A percentile compares a stretch with the other conserved stretches of the same genome.
These are phyloP conservation scores for Saccharomycopsis sp. DNA, from an alignment of 805 yeast genomes.

Conservation along the genomic window DNA sequence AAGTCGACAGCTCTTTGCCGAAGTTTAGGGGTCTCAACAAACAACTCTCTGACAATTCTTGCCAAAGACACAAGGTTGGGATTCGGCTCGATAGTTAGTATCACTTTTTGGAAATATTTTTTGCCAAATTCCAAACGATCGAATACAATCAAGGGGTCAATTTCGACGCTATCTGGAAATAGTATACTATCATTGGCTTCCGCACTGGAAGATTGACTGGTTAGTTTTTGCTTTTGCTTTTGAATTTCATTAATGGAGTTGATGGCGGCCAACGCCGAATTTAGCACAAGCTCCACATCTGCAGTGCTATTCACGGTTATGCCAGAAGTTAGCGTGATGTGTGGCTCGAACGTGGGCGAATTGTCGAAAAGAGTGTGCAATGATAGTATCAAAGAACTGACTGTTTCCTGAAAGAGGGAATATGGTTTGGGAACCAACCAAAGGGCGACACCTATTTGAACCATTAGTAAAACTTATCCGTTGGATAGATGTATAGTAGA, in stretches of 20 bases:
- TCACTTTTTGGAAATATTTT: conserved; percentile 22
- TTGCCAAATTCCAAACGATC: conserved; percentile 15
- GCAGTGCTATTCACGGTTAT: conserved; percentile 40
- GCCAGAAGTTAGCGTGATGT: conserved; percentile 64
- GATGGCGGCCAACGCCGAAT: conserved; percentile 50
- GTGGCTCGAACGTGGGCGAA: conserved; percentile 65
- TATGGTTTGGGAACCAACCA: conserved; percentile 68
- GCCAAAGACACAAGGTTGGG: conserved; percentile 29
- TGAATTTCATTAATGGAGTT: conserved; percentile 27
- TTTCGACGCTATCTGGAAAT: too few relatives aligned
- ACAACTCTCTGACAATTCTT: conserved; percentile 26
- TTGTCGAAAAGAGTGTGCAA: conserved; percentile 64
- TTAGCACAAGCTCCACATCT: conserved; percentile 51
- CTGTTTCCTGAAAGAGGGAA: conserved; percentile 44
- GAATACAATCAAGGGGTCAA: conserved; percentile 10
- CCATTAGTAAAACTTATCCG: too few relatives aligned
- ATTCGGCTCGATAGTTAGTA: conserved; percentile 34
- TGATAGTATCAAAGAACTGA: conserved; percentile 53
- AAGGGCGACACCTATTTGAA: conserved; percentile 42
- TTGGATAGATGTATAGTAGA: too few relatives aligned
- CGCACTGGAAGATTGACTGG: too few relatives aligned
- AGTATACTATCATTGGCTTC: conserved; percentile 3
- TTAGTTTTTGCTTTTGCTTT: too few relatives aligned
- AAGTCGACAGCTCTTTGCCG: neutral
- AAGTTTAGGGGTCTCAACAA: conserved; percentile 18